A percentile compares a stretch with the other conserved stretches of the same genome.
These are phyloP conservation scores for Daldinia childiae DNA, from an alignment of 495 filamentous ascomycete species.

Conservation along the genomic window DNA sequence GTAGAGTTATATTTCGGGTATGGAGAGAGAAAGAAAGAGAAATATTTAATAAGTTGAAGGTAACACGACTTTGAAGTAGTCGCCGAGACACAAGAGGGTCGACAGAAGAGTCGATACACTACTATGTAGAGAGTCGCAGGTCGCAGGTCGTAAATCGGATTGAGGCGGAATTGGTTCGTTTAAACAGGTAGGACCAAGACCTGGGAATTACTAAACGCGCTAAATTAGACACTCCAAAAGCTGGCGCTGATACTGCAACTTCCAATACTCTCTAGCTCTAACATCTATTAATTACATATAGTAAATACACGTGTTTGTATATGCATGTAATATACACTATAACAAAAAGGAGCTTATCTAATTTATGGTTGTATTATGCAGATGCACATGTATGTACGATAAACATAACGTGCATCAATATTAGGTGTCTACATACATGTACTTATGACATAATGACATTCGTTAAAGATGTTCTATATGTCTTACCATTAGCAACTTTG, in stretches of 20 bases:
- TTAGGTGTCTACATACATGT: not conserved
- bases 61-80: conserved; percentile 27
- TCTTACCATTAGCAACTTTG: no score
- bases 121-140: not conserved
- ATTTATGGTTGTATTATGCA: conserved; percentile 3
- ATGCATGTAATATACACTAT: conserved; percentile 1
- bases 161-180: conserved; percentile 26
- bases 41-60: conserved; percentile 7
- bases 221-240: conserved; percentile 14
- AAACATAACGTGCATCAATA: no score
- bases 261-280: not conserved
- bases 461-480: no score
- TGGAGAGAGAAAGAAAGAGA: not conserved
- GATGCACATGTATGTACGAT: not conserved
- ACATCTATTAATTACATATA: conserved; percentile 3
- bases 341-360: not conserved
- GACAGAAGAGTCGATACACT: not conserved
- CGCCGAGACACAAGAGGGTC: conserved; percentile 3
- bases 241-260: not conserved
- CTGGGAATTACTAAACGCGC: conserved; percentile 28
- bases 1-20: conserved; percentile 1
- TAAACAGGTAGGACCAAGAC: conserved; percentile 20
- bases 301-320: not conserved
- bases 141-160: conserved; percentile 27
- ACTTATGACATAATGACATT: conserved; percentile 1